Conservation (phyloP, 179 eudicot species). For the Camellia oleifera region DNA sequence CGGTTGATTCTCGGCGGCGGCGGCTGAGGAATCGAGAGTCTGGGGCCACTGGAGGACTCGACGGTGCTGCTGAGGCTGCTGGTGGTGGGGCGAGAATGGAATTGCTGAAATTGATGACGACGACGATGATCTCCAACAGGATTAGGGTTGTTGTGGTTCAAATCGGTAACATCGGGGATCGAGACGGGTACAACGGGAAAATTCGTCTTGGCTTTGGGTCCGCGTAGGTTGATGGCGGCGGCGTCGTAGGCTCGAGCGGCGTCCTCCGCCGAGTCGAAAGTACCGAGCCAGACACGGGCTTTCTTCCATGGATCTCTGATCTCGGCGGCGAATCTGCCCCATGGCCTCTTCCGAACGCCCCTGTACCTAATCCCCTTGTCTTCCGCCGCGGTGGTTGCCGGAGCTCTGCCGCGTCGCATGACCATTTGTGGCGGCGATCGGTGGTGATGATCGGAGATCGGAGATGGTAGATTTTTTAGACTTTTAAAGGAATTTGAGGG, state of each 20-base stretch:
- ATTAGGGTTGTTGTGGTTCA: not conserved
- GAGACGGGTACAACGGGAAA: conserved; percentile 28
- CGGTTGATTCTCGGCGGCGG: not conserved
- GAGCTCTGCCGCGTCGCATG: conserved; percentile 16
- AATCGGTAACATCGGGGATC: conserved; percentile 4
- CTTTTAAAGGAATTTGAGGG: not conserved
- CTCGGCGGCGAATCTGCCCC: conserved; percentile 75
- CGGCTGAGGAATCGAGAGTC: conserved; percentile 11
- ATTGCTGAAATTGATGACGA: not conserved
- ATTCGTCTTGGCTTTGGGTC: conserved; percentile 64
- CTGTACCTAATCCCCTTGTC: conserved; percentile 24
- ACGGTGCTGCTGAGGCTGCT: conserved; percentile 64
- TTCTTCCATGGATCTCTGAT: conserved; percentile 69
- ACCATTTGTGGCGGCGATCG: not conserved
- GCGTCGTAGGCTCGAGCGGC: conserved; percentile 72
- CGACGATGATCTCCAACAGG: not conserved
- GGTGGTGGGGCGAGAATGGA: conserved; percentile 37
- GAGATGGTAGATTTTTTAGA: not conserved
- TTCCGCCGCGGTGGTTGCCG: conserved; percentile 1
- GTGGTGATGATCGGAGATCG: conserved; percentile 9
- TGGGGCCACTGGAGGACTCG: conserved; percentile 45
- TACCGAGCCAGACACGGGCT: conserved; percentile 71
- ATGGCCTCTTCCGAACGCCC: conserved; percentile 60
- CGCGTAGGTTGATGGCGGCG: conserved; percentile 54
- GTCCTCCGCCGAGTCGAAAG: conserved; percentile 60